Conservation (phyloP, 169 alveolate genomes). For the Eimeria brunetti region DNA sequence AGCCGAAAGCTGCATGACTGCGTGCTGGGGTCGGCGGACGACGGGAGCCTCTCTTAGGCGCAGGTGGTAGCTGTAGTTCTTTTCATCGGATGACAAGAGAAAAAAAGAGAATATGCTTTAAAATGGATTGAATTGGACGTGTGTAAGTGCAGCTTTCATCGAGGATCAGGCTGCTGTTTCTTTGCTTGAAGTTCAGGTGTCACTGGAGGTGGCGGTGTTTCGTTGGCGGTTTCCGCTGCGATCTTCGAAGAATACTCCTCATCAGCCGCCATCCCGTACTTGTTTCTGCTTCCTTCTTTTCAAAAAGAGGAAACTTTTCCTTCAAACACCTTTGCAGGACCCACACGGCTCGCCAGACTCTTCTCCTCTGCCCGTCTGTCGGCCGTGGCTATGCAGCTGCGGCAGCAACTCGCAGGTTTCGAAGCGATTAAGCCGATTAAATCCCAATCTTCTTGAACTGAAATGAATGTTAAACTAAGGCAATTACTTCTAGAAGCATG, state of each 20-base stretch:
- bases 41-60: neutral
- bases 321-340: neutral
- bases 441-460: neutral
- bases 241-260: neutral
- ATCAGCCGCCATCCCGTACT: neutral
- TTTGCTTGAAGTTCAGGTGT: neutral
- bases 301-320: neutral
- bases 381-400: constrained; percentile 35
- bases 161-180: neutral
- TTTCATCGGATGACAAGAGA: neutral
- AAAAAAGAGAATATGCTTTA: neutral
- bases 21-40: constrained; percentile 33
- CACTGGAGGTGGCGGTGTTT: constrained; percentile 18
- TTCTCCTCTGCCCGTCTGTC: neutral
- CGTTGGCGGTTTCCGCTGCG: neutral
- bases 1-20: neutral
- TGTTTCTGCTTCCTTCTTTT: neutral
- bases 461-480: neutral
- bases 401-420: neutral
- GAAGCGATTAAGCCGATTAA: neutral
- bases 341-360: neutral
- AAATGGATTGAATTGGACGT: neutral
- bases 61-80: neutral
- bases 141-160: neutral
- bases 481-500: neutral